Base-by-base conservation (phyloP, 805 yeast species). In the Candida ulmi region DNA sequence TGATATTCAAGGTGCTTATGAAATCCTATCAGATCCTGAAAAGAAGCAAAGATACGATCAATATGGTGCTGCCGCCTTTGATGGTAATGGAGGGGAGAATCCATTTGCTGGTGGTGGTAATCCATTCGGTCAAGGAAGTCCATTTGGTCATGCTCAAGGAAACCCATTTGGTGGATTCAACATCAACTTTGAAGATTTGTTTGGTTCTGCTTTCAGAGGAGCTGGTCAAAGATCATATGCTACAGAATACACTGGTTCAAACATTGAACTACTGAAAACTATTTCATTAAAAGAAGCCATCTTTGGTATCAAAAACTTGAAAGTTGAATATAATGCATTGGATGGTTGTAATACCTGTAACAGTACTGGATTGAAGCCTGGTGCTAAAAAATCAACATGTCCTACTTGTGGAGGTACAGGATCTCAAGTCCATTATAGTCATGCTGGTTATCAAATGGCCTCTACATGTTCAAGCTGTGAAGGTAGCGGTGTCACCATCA, bases 361-460 rank as follows among this genome's bases (percentile, higher is more conserved):
- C 23, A 96, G 98, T 8, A 68, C 84, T 11, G 99, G 99, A 2
- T 62, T 93, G 65, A 87, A 91, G 60, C 55, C 68, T 12, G 91
- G 90, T 21, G 77, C 76, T 44, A 74, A 76, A 61, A 83, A 86
- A 55, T 65, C 78, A 11, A 85, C 95, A 0, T 93, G 99, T 69
- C 66, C 76, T 1, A 65, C 86, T 3, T 93, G 99, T 69, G 87
- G 88, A 41, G 99, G 99, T 42, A 77, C 95, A 0, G 99, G 99
- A 5, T 83, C 90, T 27, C 78, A 83, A 15, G 83, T 88, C 17
- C 97, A 91, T 53, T 71, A 80, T 35, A 73, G 85, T 57, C 82
- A 82, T 50, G 96, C 95, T 4, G 98, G 98, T 0, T 93, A 91
- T 74, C 96, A 90, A 54, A 88, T 93, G 96, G 82, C 95, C 3